These are phyloP conservation scores for Yarrowia yakushimensis DNA, from an alignment of 805 yeast genomes.

Conservation along the genomic window DNA sequence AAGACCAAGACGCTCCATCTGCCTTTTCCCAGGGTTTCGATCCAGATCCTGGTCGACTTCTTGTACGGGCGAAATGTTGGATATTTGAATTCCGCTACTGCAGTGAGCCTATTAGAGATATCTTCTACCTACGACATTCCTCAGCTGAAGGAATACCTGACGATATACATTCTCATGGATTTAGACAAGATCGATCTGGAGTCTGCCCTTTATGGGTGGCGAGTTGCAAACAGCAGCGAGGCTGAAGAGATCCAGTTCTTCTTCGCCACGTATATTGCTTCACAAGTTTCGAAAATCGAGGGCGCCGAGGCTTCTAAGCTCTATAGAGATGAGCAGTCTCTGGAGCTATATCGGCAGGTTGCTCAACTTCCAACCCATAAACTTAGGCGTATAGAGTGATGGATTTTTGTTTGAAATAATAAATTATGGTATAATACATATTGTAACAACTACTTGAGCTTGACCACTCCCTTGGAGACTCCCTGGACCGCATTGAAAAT, in stretches of 20 bases:
- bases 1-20: neutral
- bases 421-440: too few species aligned
- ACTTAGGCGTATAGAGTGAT: neutral
- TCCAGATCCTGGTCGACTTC: neutral
- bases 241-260: neutral
- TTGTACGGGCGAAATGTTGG: neutral
- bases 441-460: neutral
- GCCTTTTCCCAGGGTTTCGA: neutral
- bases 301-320: neutral
- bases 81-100: neutral
- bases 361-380: neutral
- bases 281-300: neutral
- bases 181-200: neutral
- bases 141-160: neutral
- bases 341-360: neutral
- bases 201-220: neutral
- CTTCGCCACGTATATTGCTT: neutral
- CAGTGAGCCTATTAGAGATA: neutral
- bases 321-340: neutral
- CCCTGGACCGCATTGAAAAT: constrained; percentile 18
- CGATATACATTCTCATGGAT: neutral
- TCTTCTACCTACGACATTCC: neutral
- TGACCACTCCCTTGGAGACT: constrained; percentile 4
- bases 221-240: neutral
- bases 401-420: too few species aligned